Evolutionary conservation across 2,329 filamentous ascomycete species (phyloP).

Genomic region (Fusarium multiceps): DNA sequence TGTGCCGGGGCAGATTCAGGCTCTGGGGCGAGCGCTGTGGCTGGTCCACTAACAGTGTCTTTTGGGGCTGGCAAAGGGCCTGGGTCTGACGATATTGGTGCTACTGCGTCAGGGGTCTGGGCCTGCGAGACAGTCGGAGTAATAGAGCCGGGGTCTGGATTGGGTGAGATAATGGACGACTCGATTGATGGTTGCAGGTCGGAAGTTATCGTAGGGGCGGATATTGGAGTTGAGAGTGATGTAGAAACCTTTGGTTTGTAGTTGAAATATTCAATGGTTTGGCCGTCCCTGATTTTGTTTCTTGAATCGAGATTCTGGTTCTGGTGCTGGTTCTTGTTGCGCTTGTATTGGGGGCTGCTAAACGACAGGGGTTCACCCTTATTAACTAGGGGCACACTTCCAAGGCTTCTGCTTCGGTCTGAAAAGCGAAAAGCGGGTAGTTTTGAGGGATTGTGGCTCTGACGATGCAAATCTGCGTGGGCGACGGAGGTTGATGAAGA

Average conservation of each 20-base stretch:
- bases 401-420: constrained; percentile 53
- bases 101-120: constrained; percentile 30
- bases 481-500: constrained; percentile 24
- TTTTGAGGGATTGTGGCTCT: constrained; percentile 66
- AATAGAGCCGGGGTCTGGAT: constrained; percentile 39
- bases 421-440: constrained; percentile 66
- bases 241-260: constrained; percentile 14
- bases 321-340: constrained; percentile 27
- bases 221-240: constrained; percentile 26
- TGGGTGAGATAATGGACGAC: constrained; percentile 45
- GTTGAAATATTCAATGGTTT: constrained; percentile 13
- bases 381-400: constrained; percentile 42
- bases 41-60: constrained; percentile 32
- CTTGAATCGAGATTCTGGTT: constrained; percentile 34
- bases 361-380: constrained; percentile 33
- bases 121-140: constrained; percentile 36
- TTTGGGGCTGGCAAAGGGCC: constrained; percentile 21
- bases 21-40: constrained; percentile 27
- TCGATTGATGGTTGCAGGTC: constrained; percentile 39
- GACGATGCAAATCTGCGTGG: constrained; percentile 60
- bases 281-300: constrained; percentile 31
- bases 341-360: constrained; percentile 27
- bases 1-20: constrained; percentile 26
- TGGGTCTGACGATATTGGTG: constrained; percentile 28
- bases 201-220: constrained; percentile 31